Evolutionary conservation across 352 stramenopile genomes (phyloP), one percentile per base, ranked within the genome.

Genomic region (Pseudoperonospora humuli): DNA sequence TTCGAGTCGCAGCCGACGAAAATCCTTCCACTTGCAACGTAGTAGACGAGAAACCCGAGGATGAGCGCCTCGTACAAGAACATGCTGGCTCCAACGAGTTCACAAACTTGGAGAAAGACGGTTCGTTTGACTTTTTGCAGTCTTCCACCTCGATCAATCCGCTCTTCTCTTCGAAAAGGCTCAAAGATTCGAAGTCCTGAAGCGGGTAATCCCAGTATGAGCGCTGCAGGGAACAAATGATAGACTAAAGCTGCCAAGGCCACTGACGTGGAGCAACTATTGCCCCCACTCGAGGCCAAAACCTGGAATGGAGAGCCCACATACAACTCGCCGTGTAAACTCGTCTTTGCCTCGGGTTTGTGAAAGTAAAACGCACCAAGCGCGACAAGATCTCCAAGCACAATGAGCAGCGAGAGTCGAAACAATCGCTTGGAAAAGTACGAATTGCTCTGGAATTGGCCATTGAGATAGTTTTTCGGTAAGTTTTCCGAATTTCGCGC

Each of bases 101-200:
- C 78, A 38, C 78, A 91, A 37, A 85, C 48, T 43, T 91, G 78
- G 13, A 91, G 49, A 48, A 67, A 86, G 32, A 84, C 64, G 0
- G 75, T 88, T 40, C 78, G 74, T 54, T 84, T 91, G 44, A 91
- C 74, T 39, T 91, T 86, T 19, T 83, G 71, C 26, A 86, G 56
- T 24, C 70, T 52, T 1, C 75, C 75, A 15, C 57, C 67, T 34
- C 51, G 51, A 43, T 83, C 64, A 47, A 84, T 67, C n/a, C 71
- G 70, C 21, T 78, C 54, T 53, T 90, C 73, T 24, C 78, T 58
- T 36, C 74, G 56, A 50, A 90, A 91, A 0, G 77, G 72, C 39
- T 91, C 78, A 36, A 88, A 91, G 3, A 77, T 19, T 14, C 69
- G 28, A 2, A 85, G 41, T 15, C 78, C 78, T 0, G 75, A 84